Evolutionary conservation across 805 yeast species (phyloP).

Genomic region (Vanderwaltozyma tropicalis): DNA sequence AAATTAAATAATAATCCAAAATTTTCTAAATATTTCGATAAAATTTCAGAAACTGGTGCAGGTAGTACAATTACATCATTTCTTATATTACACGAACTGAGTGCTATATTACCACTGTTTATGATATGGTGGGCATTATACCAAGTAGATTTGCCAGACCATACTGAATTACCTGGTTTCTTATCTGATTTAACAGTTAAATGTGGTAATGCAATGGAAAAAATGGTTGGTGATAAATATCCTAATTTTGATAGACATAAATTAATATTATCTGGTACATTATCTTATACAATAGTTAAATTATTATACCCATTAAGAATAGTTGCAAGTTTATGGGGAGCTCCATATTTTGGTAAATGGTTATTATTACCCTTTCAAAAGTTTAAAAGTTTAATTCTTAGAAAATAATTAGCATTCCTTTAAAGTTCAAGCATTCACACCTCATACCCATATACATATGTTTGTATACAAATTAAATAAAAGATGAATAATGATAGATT

Average conservation of each 20-base stretch:
- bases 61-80: conserved; percentile 43
- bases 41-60: conserved; percentile 23
- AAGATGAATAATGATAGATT: not conserved
- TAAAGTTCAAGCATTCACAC: no score
- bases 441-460: no score
- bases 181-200: conserved; percentile 36
- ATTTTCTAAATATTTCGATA: conserved; percentile 18
- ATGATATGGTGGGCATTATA: conserved; percentile 61
- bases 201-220: conserved; percentile 49
- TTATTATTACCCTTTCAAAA: conserved; percentile 1
- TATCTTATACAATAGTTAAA: conserved; percentile 63
- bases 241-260: conserved; percentile 36
- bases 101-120: conserved; percentile 63
- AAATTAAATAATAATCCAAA: conserved; percentile 20
- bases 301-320: conserved; percentile 28
- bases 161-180: conserved; percentile 15
- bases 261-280: conserved; percentile 60
- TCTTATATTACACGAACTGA: conserved; percentile 57
- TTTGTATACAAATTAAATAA: not conserved
- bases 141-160: conserved; percentile 33
- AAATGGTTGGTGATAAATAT: conserved; percentile 33
- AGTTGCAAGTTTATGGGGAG: conserved; percentile 26
- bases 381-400: not conserved
- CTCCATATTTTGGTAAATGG: conserved; percentile 23
- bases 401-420: no score